Evolutionary conservation across 331 rosid species (phyloP).

Genomic region (Rhamnella rubrinervis): DNA sequence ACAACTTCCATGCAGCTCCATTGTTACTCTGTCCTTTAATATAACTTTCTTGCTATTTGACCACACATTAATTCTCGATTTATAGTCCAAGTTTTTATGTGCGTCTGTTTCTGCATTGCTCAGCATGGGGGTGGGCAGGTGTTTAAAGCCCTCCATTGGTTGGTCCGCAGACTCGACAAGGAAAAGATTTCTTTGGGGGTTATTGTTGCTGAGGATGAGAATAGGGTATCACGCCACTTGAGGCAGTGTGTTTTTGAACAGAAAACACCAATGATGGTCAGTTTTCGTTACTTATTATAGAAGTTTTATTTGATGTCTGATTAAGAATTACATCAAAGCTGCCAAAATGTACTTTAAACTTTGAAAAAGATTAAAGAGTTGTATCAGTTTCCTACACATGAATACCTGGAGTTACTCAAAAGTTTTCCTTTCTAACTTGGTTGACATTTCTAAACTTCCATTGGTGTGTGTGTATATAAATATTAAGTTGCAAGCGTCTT

Average conservation of each 20-base stretch:
- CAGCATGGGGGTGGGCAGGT: conserved; percentile 84
- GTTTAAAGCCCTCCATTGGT: conserved; percentile 69
- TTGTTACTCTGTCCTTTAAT: not conserved
- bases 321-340: not conserved
- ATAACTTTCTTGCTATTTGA: not conserved
- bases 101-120: conserved; percentile 17
- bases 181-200: conserved; percentile 45
- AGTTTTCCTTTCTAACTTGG: not conserved
- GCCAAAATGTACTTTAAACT: not conserved
- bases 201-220: conserved; percentile 56
- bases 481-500: not conserved
- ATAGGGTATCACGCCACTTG: conserved; percentile 66
- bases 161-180: conserved; percentile 43
- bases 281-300: conserved; percentile 6
- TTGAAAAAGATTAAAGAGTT: not conserved
- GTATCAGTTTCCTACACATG: not conserved
- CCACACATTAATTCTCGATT: not conserved
- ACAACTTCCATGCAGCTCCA: too few relatives aligned
- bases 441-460: not conserved
- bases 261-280: conserved; percentile 60
- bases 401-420: not conserved
- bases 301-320: not conserved
- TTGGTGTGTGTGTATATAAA: too few relatives aligned
- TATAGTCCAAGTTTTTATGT: not conserved
- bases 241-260: conserved; percentile 65